A percentile compares a stretch with the other conserved stretches of the same genome.
Evolutionary conservation across 2,329 filamentous ascomycete genomes (phyloP).

Genomic region (Colletotrichum salicis): DNA sequence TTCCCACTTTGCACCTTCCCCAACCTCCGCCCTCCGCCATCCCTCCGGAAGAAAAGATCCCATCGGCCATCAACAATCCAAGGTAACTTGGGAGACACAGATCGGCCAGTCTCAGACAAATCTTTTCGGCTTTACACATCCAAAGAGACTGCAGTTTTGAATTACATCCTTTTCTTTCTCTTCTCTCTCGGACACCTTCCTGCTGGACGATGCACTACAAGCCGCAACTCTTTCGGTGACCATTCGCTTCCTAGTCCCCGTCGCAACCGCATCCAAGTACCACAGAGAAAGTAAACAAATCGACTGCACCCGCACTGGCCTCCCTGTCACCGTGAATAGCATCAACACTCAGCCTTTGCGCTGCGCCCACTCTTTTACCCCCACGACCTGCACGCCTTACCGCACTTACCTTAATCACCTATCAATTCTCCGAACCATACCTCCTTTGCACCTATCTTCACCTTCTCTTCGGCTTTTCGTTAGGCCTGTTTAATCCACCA

Average conservation of each 20-base stretch:
- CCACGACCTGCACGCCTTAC: neutral
- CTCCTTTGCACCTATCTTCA: neutral
- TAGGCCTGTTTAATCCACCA: slow-evolving; percentile 48
- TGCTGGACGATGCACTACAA: slow-evolving; percentile 25
- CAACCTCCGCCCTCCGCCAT: neutral
- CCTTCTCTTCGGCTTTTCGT: neutral
- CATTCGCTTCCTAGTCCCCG: slow-evolving; percentile 1
- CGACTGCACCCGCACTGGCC: neutral
- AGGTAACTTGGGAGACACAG: neutral
- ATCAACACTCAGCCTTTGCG: slow-evolving; percentile 30
- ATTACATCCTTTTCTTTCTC: neutral
- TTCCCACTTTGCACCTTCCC: neutral
- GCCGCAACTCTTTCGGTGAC: slow-evolving; percentile 28
- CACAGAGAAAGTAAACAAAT: slow-evolving; percentile 25
- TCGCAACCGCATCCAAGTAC: neutral
- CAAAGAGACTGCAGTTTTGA: slow-evolving; percentile 26
- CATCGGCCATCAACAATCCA: neutral
- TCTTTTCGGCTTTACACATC: slow-evolving; percentile 11
- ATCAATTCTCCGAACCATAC: neutral
- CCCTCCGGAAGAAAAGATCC: slow-evolving; percentile 1
- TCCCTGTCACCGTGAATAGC: slow-evolving; percentile 31
- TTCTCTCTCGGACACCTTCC: neutral
- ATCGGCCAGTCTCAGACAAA: slow-evolving; percentile 29
- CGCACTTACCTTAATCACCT: neutral
- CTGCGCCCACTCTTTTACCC: slow-evolving; percentile 21